A percentile compares a stretch with the other conserved stretches of the same genome.
Conservation (phyloP, 2,329 filamentous ascomycete genomes). For the Ceratocystis cubensis region DNA sequence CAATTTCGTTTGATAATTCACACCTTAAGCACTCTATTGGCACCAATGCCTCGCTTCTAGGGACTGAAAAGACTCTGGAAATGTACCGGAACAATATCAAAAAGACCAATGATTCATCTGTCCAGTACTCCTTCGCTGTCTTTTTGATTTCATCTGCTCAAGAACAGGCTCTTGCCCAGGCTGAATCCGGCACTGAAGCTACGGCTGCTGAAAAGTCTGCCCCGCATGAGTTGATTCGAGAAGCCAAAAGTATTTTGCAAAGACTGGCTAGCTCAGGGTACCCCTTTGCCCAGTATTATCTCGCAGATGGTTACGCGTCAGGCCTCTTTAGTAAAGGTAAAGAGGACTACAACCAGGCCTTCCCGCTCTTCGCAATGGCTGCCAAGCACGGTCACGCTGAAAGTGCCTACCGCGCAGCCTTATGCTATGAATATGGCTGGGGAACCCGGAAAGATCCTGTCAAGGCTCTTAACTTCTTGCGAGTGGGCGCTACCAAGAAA, state of each 20-base stretch:
- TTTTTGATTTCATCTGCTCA: constrained; percentile 85
- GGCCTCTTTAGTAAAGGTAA: constrained; percentile 92
- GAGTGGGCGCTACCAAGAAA: constrained; percentile 79
- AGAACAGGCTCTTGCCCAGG: constrained; percentile 51
- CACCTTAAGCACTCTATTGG: constrained; percentile 68
- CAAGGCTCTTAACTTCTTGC: constrained; percentile 88
- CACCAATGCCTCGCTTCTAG: constrained; percentile 79
- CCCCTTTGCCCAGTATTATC: constrained; percentile 95
- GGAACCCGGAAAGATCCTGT: constrained; percentile 78
- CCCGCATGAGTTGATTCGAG: constrained; percentile 60
- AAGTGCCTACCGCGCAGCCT: constrained; percentile 79
- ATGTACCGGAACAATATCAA: constrained; percentile 97
- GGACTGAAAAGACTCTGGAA: constrained; percentile 84
- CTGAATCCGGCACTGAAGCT: constrained; percentile 31
- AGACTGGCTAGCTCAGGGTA: constrained; percentile 77
- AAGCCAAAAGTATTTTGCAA: constrained; percentile 82
- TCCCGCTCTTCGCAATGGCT: constrained; percentile 81
- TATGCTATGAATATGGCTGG: constrained; percentile 98
- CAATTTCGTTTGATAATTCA: constrained; percentile 67
- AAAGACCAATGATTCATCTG: constrained; percentile 80
- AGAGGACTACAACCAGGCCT: constrained; percentile 80
- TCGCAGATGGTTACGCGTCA: constrained; percentile 86
- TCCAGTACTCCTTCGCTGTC: constrained; percentile 93
- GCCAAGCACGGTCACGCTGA: constrained; percentile 97
- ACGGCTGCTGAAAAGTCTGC: constrained; percentile 34